phyloP scores from a whole-genome alignment of 176 grass and related monocot genomes.

The Phragmites australis region DNA sequence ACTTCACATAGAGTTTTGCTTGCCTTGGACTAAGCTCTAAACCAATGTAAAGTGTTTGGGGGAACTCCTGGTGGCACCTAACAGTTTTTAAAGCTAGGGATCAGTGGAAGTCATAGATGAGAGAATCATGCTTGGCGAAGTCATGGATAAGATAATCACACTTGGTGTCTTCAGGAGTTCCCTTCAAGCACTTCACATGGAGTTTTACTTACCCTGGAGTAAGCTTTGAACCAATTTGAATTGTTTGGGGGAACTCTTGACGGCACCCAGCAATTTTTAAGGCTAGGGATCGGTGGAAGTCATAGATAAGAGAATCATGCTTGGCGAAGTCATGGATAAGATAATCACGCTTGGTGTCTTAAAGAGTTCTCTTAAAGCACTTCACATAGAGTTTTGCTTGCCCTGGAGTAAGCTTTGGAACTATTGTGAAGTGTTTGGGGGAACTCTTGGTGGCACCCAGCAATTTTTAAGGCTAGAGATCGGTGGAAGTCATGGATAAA shows the following conservation, averaged over 20 bases:
- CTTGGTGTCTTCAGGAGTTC: conserved; percentile 14
- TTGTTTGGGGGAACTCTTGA: conserved; percentile 22
- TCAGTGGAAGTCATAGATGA: background rate
- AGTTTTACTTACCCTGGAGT: no score
- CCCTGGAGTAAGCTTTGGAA: no score
- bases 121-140: no score
- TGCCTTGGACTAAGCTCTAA: no score
- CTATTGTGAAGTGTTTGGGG: conserved; percentile 19
- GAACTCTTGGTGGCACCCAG: conserved; percentile 6
- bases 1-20: no score
- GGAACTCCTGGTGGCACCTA: conserved; percentile 1
- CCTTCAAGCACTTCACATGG: conserved; percentile 40
- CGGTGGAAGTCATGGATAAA: background rate
- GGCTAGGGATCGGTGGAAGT: background rate
- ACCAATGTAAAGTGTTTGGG: conserved; percentile 21
- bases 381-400: no score
- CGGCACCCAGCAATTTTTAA: background rate
- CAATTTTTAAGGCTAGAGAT: background rate
- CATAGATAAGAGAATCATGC: no score
- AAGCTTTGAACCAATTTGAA: no score
- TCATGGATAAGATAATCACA: no score
- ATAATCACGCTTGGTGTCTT: background rate
- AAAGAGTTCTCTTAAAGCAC: conserved; percentile 32
- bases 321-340: no score
- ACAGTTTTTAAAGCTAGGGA: background rate